phyloP scores from a whole-genome alignment of 345 rosid genomes.

The Streptanthus diversifolius region DNA sequence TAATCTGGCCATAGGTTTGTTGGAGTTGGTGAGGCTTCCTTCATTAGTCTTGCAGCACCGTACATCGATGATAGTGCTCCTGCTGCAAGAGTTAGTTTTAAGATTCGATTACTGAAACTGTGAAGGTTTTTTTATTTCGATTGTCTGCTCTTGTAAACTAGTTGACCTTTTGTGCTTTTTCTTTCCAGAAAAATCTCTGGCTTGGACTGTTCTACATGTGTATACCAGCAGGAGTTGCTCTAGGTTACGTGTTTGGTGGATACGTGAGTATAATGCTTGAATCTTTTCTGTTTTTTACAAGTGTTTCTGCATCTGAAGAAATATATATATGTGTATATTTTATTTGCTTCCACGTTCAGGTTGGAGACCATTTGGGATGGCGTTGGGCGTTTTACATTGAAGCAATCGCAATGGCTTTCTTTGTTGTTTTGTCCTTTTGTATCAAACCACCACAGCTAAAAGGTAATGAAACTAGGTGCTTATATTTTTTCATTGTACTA shows the following conservation, averaged over 20 bases:
- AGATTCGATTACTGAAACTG: background rate
- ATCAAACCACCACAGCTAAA: slow-evolving; percentile 84
- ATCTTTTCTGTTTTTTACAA: background rate
- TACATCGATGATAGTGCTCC: slow-evolving; percentile 97
- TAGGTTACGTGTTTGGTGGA: slow-evolving; percentile 95
- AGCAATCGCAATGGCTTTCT: slow-evolving; percentile 79
- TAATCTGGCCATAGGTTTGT: slow-evolving; percentile 56
- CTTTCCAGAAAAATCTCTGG: slow-evolving; percentile 85
- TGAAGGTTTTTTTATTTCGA: background rate
- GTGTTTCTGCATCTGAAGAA: background rate
- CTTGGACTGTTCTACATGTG: slow-evolving; percentile 96
- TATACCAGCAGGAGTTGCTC: slow-evolving; percentile 85
- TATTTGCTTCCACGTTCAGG: slow-evolving; percentile 40
- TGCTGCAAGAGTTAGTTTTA: slow-evolving; percentile 51
- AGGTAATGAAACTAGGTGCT: slow-evolving; percentile 42
- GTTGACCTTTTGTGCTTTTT: background rate
- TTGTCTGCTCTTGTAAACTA: background rate
- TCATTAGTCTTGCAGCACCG: slow-evolving; percentile 97
- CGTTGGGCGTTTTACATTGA: slow-evolving; percentile 85
- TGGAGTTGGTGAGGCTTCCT: slow-evolving; percentile 99
- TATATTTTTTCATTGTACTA: background rate
- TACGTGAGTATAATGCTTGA: slow-evolving; percentile 44
- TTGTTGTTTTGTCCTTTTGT: slow-evolving; percentile 63
- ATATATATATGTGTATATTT: background rate
- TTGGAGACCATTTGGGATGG: slow-evolving; percentile 67